Evolutionary conservation across 192 early-diverging fungal genomes (phyloP).

Genomic region (Backusella morwellensis): DNA sequence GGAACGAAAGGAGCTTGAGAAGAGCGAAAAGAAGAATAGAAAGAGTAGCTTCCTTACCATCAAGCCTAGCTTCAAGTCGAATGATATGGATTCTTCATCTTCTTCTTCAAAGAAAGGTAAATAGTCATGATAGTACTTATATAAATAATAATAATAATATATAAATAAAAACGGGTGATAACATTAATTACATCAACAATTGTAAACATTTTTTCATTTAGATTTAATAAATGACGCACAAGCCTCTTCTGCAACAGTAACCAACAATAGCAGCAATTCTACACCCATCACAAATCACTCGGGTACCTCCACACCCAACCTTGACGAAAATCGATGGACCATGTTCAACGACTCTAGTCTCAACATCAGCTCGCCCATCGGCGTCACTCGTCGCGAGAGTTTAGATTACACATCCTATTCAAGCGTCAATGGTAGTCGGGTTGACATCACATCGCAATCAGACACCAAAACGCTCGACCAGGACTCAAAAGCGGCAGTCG

Average conservation of each 20-base stretch:
- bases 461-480: background rate
- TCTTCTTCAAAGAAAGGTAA: slow-evolving; percentile 1
- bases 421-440: background rate
- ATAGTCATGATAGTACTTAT: background rate
- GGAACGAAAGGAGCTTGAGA: background rate
- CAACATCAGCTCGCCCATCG: background rate
- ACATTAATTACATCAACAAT: no score
- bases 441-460: background rate
- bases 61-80: background rate
- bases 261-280: background rate
- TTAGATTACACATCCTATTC: background rate
- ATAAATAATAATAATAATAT: no score
- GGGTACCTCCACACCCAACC: background rate
- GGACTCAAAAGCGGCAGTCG: background rate
- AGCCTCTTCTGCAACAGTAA: background rate
- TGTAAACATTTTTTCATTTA: background rate
- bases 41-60: background rate
- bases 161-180: no score
- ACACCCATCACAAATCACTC: background rate
- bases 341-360: background rate
- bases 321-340: background rate
- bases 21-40: background rate
- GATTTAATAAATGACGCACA: background rate
- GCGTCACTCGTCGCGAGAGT: background rate
- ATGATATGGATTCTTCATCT: background rate